Evolutionary conservation across 257 asterid genomes (phyloP).

Genomic region (Nicotiana attenuata): DNA sequence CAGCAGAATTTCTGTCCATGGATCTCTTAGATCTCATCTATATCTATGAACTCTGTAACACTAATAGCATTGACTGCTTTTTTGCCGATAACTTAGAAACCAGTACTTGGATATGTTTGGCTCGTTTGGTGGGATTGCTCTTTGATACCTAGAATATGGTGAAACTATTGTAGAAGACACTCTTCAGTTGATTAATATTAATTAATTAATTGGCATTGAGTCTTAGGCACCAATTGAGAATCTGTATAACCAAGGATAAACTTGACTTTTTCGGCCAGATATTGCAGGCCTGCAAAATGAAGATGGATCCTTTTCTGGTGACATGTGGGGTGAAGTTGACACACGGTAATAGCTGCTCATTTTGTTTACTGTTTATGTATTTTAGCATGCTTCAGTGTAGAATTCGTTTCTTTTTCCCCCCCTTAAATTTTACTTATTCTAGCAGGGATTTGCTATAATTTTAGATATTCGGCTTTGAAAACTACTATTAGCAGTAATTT

Average conservation of each 20-base stretch:
- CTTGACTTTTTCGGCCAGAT: conserved; percentile 63
- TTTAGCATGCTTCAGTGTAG: neutral
- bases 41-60: neutral
- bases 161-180: neutral
- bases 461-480: neutral
- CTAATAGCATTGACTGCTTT: neutral
- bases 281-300: conserved; percentile 74
- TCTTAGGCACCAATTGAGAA: neutral
- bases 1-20: neutral
- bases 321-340: conserved; percentile 92
- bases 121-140: neutral
- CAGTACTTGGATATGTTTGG: neutral
- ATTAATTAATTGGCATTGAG: neutral
- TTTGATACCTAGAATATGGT: neutral
- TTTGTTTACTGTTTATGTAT: neutral
- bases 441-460: neutral
- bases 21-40: neutral
- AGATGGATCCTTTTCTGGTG: conserved; percentile 92
- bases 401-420: neutral
- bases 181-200: neutral
- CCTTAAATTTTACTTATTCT: neutral
- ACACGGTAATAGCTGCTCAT: conserved; percentile 47
- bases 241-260: neutral
- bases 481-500: neutral
- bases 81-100: neutral